Base-by-base conservation (phyloP, 768 basidiomycete genomes). In the Leccinum aurantiacum region DNA sequence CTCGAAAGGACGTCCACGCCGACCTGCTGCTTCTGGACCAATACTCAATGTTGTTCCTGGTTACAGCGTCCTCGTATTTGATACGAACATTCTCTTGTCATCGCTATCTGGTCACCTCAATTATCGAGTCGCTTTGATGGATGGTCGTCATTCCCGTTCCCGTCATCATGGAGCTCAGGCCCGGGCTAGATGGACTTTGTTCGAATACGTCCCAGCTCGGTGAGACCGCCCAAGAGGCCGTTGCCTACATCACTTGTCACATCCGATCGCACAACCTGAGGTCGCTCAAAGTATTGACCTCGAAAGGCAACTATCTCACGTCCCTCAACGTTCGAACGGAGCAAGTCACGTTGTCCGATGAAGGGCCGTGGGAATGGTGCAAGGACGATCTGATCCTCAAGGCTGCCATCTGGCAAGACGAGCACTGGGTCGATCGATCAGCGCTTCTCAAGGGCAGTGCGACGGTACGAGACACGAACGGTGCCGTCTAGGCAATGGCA, bases 351-450 rank as follows among this genome's bases (percentile, higher is more conserved):
- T 91, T 93, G 69, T 69, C 80, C 24, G 75, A 76, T 31, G 75
- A 76, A 63, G 67, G 61, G 65, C 77, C 70, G 57, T 77, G 78
- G 74, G 89, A 90, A 50, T 82, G 89, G 41, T 93, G 83, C 60
- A 95, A 97, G 92, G 97, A 98, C 69, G 96, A 98, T 68, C 80
- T 95, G 56, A 97, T 99, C 60, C 82, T 98, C 48, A 89, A 91
- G 68, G 90, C 94, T 37, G 95, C 93, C 17, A 82, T 91, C 53
- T 98, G 94, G 91, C 96, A 98, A 69, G 83, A 90, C 56, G 90
- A 93, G 33, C 93, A 98, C 69, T 98, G 94, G 87, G 78, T 88
- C 37, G 91, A 96, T 76, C 86, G 94, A 17, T 88, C 92, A 0
- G 79, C 78, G 4, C 77, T 96, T 71, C 80, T 98, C 56, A 83